A percentile compares a stretch with the other conserved stretches of the same genome.
phyloP scores from a whole-genome alignment of 352 stramenopile species.

The Thalassiosira pacifica region DNA sequence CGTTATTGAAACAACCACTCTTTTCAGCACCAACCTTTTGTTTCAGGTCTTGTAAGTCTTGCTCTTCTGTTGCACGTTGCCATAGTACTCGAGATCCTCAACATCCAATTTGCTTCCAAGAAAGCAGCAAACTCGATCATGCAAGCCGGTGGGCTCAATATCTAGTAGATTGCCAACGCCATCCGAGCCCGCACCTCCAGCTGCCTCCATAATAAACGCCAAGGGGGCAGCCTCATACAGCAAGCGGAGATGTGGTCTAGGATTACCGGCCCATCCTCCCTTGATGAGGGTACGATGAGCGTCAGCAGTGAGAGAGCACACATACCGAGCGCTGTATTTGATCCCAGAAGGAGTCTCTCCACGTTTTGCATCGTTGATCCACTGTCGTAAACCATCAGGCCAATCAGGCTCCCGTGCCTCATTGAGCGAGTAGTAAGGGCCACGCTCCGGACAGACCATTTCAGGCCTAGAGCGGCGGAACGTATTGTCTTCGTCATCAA shows the following conservation, averaged over 20 bases:
- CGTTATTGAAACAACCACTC: too few species aligned
- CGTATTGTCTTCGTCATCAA: too few species aligned
- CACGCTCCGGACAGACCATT: constrained; percentile 11
- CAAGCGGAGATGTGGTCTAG: constrained; percentile 93
- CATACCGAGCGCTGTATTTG: constrained; percentile 89
- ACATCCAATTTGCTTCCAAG: not conserved
- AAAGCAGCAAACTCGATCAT: not conserved
- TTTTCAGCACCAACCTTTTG: too few species aligned
- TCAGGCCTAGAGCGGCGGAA: too few species aligned
- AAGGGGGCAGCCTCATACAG: constrained; percentile 99
- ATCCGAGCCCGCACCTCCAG: constrained; percentile 94
- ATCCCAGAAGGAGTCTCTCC: constrained; percentile 53
- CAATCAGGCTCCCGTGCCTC: constrained; percentile 30
- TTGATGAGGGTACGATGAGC: constrained; percentile 98
- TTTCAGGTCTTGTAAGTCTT: too few species aligned
- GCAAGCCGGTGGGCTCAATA: constrained; percentile 65
- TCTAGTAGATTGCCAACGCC: constrained; percentile 93
- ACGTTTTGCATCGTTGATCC: constrained; percentile 28
- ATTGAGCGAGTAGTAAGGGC: constrained; percentile 24
- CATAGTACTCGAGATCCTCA: not conserved
- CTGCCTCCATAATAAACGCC: constrained; percentile 98
- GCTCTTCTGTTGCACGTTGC: not conserved
- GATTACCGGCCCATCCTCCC: constrained; percentile 94
- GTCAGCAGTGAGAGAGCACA: constrained; percentile 97
- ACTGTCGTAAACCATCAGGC: constrained; percentile 6